Base-by-base conservation (phyloP, 306 rosid genomes). In the Fragaria iinumae region DNA sequence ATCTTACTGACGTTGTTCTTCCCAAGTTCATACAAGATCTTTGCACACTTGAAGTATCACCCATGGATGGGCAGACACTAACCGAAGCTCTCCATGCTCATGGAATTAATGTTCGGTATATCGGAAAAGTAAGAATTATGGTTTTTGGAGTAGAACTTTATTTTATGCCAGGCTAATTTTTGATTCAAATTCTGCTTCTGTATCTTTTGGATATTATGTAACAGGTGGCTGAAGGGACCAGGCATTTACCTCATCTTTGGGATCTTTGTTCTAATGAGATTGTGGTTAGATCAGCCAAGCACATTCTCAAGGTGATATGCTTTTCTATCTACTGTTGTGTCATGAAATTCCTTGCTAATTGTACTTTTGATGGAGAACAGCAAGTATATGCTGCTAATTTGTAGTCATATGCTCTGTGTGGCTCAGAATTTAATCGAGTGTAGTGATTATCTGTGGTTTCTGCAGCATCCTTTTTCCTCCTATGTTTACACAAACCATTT, bases 81-180 rank as follows among this genome's bases (percentile, higher is more conserved):
- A 91, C 97, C 67, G 99, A 96, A 86, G 99, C 97, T 65, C 92
- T 96, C 57, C 99, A 96, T 85, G 99, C 98, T 77, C 97, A 92
- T 83, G 99, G 99, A 83, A 91, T 96, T 70, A 96, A 92, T 83
- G 86, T 96, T 85, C 99, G 99, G 67, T 92, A 96, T 73, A 86
- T 96, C 78, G 99, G 99, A 84, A 92, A 89, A 77, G 99, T 96
- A 86, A 77, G 90, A 65, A 69, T 53, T 65, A 20, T 39, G 36
- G 69, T 79, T 81, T 69, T 74, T 71, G 25, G 44, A 48, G 65
- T 69, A 23, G 71, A 69, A 34, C 18, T 67, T 52, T 21, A 67
- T 74, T 79, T 75, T 27, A 43, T 72, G 25, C 17, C 36, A 25
- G 36, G 36, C 66, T 11, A 20, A 53, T 73, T 43, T 11, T 36